These are phyloP conservation scores for Alternaria incomplexa DNA, from an alignment of 2,329 filamentous ascomycete genomes.

Conservation along the genomic window DNA sequence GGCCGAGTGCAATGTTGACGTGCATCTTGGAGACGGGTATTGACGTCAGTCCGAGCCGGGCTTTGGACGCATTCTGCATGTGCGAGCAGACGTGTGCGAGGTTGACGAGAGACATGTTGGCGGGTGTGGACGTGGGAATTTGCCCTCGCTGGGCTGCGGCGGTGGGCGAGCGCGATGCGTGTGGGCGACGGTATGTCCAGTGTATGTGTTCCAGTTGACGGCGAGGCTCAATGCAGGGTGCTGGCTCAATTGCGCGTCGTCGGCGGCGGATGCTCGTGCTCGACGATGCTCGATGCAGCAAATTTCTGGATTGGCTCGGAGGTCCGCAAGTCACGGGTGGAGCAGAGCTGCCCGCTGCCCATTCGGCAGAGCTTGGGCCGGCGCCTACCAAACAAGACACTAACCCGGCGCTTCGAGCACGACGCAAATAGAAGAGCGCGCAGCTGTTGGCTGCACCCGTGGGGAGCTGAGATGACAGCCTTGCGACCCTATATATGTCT, in stretches of 20 bases:
- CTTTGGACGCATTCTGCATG: constrained; percentile 85
- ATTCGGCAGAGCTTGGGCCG: constrained; percentile 26
- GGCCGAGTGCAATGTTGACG: constrained; percentile 73
- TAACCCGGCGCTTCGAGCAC: constrained; percentile 40
- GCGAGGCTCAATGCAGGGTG: constrained; percentile 9
- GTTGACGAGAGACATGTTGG: constrained; percentile 73
- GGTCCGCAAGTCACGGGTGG: constrained; percentile 36
- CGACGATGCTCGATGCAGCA: constrained; percentile 22
- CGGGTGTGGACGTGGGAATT: constrained; percentile 13
- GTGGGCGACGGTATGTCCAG: too few relatives aligned
- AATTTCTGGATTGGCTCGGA: constrained; percentile 40
- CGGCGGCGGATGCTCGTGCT: constrained; percentile 6
- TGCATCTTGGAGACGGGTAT: constrained; percentile 82
- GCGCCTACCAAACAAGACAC: constrained; percentile 25
- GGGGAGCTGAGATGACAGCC: constrained; percentile 17
- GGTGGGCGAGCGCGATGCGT: constrained; percentile 13
- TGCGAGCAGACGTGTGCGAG: constrained; percentile 86
- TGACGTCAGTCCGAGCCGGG: constrained; percentile 83
- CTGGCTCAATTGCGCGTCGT: constrained; percentile 33
- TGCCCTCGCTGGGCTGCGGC: constrained; percentile 39
- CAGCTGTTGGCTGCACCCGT: constrained; percentile 24
- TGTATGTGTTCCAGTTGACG: neutral
- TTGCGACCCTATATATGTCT: constrained; percentile 25
- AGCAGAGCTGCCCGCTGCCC: constrained; percentile 9
- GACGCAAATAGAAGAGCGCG: constrained; percentile 42